A percentile compares a stretch with the other conserved stretches of the same genome.
These are phyloP conservation scores for Pythium brachiatum DNA, from an alignment of 352 stramenopile species.

Conservation along the genomic window DNA sequence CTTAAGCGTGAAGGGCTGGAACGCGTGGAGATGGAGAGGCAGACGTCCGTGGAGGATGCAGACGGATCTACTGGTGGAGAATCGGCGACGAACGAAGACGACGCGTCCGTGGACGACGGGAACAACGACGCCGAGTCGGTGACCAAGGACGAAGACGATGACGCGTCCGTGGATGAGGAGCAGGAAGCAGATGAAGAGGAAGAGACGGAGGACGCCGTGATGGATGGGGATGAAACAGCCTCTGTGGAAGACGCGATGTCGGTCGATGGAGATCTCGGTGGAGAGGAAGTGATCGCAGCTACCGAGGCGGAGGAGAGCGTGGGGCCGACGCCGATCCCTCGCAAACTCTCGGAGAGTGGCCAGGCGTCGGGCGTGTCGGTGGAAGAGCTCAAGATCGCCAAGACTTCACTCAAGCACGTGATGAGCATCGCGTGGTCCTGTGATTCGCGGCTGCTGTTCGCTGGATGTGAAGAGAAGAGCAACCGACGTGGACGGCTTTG, in stretches of 20 bases:
- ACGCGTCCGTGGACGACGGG: slow-evolving; percentile 36
- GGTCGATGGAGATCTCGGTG: slow-evolving; percentile 20
- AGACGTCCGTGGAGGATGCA: slow-evolving; percentile 5
- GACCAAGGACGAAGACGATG: slow-evolving; percentile 22
- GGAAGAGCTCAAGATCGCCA: slow-evolving; percentile 50
- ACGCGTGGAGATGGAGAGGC: slow-evolving; percentile 2
- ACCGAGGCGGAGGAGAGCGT: slow-evolving; percentile 27
- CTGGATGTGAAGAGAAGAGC: slow-evolving; percentile 66
- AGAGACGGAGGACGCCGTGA: slow-evolving; percentile 12
- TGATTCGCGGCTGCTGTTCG: slow-evolving; percentile 55
- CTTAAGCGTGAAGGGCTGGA: slow-evolving; percentile 3
- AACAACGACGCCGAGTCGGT: slow-evolving; percentile 27
- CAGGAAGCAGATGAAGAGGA: slow-evolving; percentile 31
- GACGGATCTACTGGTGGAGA: slow-evolving; percentile 24
- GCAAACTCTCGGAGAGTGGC: slow-evolving; percentile 16
- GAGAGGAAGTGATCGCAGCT: slow-evolving; percentile 22
- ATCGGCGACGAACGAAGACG: slow-evolving; percentile 35
- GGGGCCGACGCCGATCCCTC: neutral
- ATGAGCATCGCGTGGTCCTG: slow-evolving; percentile 66
- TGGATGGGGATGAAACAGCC: slow-evolving; percentile 17
- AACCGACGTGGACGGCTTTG: slow-evolving; percentile 53
- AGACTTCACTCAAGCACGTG: slow-evolving; percentile 59
- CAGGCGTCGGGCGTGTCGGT: slow-evolving; percentile 29
- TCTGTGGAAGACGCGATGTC: slow-evolving; percentile 23
- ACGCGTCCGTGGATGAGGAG: slow-evolving; percentile 22